phyloP scores from a whole-genome alignment of 805 yeast genomes.

The Metschnikowia borealis region DNA sequence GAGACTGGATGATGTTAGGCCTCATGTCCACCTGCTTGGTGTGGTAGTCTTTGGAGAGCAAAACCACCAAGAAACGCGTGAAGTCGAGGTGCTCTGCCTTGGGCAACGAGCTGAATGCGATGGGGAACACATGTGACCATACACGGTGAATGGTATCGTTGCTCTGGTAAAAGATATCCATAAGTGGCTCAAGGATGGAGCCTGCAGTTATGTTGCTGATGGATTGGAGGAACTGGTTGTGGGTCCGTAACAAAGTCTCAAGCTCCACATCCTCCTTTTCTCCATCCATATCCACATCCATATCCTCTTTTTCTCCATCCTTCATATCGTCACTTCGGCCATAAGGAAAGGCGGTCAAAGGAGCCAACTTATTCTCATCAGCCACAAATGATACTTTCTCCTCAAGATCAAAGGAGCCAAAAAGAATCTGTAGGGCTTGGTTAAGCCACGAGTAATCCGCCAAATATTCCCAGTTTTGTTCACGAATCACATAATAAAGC shows the following conservation, averaged over 20 bases:
- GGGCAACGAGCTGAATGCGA: conserved; percentile 69
- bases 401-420: conserved; percentile 65
- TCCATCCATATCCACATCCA: conserved; percentile 12
- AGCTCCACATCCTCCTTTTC: conserved; percentile 27
- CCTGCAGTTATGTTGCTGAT: conserved; percentile 43
- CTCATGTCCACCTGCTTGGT: conserved; percentile 82
- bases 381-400: conserved; percentile 43
- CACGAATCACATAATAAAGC: conserved; percentile 80
- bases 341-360: conserved; percentile 42
- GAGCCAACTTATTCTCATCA: conserved; percentile 51
- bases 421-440: conserved; percentile 83
- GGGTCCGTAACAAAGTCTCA: conserved; percentile 22
- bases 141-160: conserved; percentile 74
- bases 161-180: conserved; percentile 78
- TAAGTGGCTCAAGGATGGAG: conserved; percentile 64
- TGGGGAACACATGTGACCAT: conserved; percentile 83
- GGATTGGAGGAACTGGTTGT: conserved; percentile 28
- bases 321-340: not conserved
- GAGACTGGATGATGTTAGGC: conserved; percentile 81
- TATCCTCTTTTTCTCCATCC: conserved; percentile 8
- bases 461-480: conserved; percentile 94
- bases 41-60: conserved; percentile 88
- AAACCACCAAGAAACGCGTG: conserved; percentile 70
- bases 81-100: conserved; percentile 80
- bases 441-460: conserved; percentile 94